Evolutionary conservation across 139 green algal species (phyloP), one percentile per base, ranked within the genome.

Genomic region (Edaphochlamys debaryana): DNA sequence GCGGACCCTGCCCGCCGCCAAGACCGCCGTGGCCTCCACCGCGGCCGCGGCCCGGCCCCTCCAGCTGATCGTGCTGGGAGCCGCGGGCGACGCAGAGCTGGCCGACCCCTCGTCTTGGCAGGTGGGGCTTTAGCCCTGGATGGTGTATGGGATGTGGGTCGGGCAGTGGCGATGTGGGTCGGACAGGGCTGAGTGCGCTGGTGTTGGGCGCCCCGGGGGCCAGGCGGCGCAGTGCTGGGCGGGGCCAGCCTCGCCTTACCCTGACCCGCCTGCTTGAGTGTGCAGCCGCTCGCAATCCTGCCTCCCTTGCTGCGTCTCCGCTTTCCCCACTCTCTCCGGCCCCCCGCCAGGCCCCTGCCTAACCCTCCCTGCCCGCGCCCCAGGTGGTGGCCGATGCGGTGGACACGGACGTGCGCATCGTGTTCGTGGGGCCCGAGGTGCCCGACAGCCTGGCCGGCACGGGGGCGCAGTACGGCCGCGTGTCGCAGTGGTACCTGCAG

Each of bases 361-460:
- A n/a, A n/a, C n/a, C n/a, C n/a, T n/a, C n/a, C n/a, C n/a, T n/a
- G n/a, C n/a, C n/a, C n/a, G n/a, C n/a, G n/a, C n/a, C 25, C 29
- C 52, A 66, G 60, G 62, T 80, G 15, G 36, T 80, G 0, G 62
- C 70, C 29, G 27, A 29, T 17, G 60, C 66, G 25, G 2, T 54
- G 27, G 66, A 42, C 54, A 48, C 9, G 29, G 66, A 64, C 41
- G 64, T 86, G 32, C 62, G 80, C 19, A 63, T 89, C 0, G 41
- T 74, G 85, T 89, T 89, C 30, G 85, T 86, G 70, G 85, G 85
- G 20, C 85, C 79, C 29, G 71, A 85, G 48, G 85, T 89, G 60
- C 79, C 79, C 11, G 79, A 64, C 2, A 15, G 48, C 6, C 75
- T 86, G 50, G 70, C 72, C 13, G 54, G 42, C 36, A 80, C 37